A percentile compares a stretch with the other conserved stretches of the same genome.
Conservation (phyloP, 805 yeast genomes). For the Babjeviella inositovora region DNA sequence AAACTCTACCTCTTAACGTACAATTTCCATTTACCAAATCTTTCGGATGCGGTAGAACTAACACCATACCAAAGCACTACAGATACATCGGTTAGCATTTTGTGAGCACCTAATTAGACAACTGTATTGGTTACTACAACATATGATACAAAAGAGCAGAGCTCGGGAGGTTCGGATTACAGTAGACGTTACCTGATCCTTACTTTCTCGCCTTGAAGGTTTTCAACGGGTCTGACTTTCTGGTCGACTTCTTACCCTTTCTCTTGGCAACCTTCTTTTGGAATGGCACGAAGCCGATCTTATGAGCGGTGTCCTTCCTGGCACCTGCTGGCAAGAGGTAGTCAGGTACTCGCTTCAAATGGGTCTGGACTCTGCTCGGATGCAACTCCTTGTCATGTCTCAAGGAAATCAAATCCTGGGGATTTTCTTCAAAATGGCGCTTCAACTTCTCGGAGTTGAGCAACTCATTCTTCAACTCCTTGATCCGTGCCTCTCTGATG, state of each 20-base stretch:
- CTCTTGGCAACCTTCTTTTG: conserved; percentile 19
- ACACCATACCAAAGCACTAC: too few relatives aligned
- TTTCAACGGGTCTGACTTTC: conserved; percentile 52
- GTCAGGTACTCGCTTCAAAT: conserved; percentile 84
- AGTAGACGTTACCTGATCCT: neutral
- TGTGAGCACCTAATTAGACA: too few relatives aligned
- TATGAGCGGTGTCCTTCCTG: conserved; percentile 31
- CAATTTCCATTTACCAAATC: too few relatives aligned
- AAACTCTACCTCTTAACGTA: too few relatives aligned
- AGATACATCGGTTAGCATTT: too few relatives aligned
- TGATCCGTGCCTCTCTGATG: conserved; percentile 83
- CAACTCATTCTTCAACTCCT: conserved; percentile 77
- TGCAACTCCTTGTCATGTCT: conserved; percentile 88
- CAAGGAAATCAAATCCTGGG: conserved; percentile 76
- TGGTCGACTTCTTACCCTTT: conserved; percentile 14
- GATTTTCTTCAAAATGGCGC: conserved; percentile 93
- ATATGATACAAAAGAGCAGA: neutral
- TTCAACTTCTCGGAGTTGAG: conserved; percentile 80
- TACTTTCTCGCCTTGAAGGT: conserved; percentile 19
- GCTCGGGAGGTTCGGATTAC: neutral
- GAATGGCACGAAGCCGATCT: conserved; percentile 63
- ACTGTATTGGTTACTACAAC: too few relatives aligned
- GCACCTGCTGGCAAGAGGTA: conserved; percentile 76
- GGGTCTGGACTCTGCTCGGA: conserved; percentile 66
- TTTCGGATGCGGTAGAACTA: too few relatives aligned